phyloP scores from a whole-genome alignment of 73 alveolate species.

The Blepharisma japonicum region DNA sequence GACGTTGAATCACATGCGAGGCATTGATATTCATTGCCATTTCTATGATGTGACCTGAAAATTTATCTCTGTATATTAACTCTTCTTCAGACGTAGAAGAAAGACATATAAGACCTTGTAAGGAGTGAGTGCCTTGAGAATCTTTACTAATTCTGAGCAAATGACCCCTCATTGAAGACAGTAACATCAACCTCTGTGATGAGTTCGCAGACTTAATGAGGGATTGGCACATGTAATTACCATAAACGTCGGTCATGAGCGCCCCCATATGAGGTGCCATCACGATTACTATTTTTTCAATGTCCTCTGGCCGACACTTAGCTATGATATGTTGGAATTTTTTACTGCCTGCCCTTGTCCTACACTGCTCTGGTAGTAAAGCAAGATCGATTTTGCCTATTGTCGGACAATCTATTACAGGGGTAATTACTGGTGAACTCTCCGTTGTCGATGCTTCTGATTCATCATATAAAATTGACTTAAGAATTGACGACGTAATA shows the following conservation, averaged over 20 bases:
- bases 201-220: conserved; percentile 58
- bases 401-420: too few relatives aligned
- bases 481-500: too few relatives aligned
- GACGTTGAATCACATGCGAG: conserved; percentile 89
- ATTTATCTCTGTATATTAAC: conserved; percentile 62
- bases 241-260: conserved; percentile 84
- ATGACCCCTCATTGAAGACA: conserved; percentile 58
- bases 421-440: too few relatives aligned
- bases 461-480: too few relatives aligned
- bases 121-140: conserved; percentile 88
- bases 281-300: conserved; percentile 58
- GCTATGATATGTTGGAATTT: neutral
- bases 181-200: conserved; percentile 64
- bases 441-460: too few relatives aligned
- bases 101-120: conserved; percentile 76
- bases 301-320: neutral
- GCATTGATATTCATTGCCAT: conserved; percentile 74
- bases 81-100: conserved; percentile 83
- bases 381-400: too few relatives aligned
- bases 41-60: conserved; percentile 55
- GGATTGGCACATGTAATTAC: conserved; percentile 86
- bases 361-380: too few relatives aligned
- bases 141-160: conserved; percentile 74
- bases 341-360: too few relatives aligned
- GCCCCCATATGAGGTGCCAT: conserved; percentile 46